These are phyloP conservation scores for Kwoniella europaea DNA, from an alignment of 768 basidiomycete genomes.

Conservation along the genomic window DNA sequence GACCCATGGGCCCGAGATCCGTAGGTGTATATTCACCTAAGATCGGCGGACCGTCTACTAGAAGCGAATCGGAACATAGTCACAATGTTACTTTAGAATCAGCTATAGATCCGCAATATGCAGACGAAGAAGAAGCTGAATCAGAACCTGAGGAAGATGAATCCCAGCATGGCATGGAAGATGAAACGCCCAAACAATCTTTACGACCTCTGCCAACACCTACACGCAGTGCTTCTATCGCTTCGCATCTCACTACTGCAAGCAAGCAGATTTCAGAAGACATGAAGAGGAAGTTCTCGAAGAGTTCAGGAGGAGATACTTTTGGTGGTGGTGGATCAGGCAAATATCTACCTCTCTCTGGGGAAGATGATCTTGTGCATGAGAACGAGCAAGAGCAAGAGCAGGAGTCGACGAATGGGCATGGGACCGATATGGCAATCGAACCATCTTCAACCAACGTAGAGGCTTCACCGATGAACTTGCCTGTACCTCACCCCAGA, in stretches of 20 bases:
- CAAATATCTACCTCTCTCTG: conserved; percentile 38
- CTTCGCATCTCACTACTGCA: conserved; percentile 28
- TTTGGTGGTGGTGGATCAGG: conserved; percentile 25
- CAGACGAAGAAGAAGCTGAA: neutral
- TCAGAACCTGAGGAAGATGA: neutral
- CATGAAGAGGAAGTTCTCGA: conserved; percentile 35
- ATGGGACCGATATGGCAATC: too few species aligned
- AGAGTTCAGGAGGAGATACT: conserved; percentile 21
- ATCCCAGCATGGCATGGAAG: conserved; percentile 1
- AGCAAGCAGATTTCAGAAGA: conserved; percentile 31
- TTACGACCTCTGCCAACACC: conserved; percentile 21
- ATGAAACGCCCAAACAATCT: conserved; percentile 23
- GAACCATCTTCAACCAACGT: conserved; percentile 21
- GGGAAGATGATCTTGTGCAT: conserved; percentile 20
- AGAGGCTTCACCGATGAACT: conserved; percentile 4
- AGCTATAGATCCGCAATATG: conserved; percentile 3
- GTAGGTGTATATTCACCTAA: conserved; percentile 5
- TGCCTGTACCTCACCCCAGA: conserved; percentile 12
- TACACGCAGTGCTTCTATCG: conserved; percentile 28
- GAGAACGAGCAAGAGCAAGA: conserved; percentile 1
- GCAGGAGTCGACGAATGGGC: neutral
- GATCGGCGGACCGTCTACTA: conserved; percentile 7
- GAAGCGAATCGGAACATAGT: neutral
- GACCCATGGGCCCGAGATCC: conserved; percentile 30
- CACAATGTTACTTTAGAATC: neutral